Evolutionary conservation across 306 rosid genomes (phyloP).

Genomic region (Parietaria judaica): DNA sequence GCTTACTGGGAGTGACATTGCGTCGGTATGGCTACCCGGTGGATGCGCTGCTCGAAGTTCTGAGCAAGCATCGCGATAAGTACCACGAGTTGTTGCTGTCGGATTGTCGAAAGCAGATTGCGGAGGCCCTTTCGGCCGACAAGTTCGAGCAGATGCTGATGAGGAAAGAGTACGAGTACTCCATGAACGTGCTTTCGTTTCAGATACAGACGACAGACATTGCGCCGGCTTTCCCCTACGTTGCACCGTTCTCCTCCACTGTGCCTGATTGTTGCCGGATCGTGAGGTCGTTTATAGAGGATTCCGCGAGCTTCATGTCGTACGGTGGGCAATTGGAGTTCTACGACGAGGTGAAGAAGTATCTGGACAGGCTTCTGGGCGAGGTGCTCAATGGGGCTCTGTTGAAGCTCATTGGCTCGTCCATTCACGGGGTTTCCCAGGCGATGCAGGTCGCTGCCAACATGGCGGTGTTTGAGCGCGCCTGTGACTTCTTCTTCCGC

Average conservation of each 20-base stretch:
- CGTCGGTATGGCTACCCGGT: constrained; percentile 90
- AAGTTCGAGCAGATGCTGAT: constrained; percentile 95
- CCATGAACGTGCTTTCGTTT: constrained; percentile 96
- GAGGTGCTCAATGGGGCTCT: constrained; percentile 82
- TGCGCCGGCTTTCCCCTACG: constrained; percentile 79
- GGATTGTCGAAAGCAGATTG: constrained; percentile 86
- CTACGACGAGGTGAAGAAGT: constrained; percentile 86
- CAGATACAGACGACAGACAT: constrained; percentile 85
- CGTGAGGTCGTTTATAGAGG: constrained; percentile 91
- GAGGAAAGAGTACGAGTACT: constrained; percentile 96
- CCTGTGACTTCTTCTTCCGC: constrained; percentile 93
- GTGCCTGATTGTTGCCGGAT: constrained; percentile 98
- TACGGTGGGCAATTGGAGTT: constrained; percentile 95
- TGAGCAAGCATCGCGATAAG: constrained; percentile 97
- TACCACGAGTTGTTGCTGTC: constrained; percentile 89
- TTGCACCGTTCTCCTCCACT: constrained; percentile 84
- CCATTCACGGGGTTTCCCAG: constrained; percentile 73
- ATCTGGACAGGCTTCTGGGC: constrained; percentile 67
- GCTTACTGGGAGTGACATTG: constrained; percentile 80
- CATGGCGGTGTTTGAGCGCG: constrained; percentile 91
- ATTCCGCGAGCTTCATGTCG: constrained; percentile 97
- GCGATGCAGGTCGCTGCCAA: constrained; percentile 98
- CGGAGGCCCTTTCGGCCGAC: constrained; percentile 76
- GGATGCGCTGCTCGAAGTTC: constrained; percentile 86
- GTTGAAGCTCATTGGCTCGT: constrained; percentile 65